A percentile compares a stretch with the other conserved stretches of the same genome.
Conservation (phyloP, 202 grass and related monocot species). For the Panicum virgatum region DNA sequence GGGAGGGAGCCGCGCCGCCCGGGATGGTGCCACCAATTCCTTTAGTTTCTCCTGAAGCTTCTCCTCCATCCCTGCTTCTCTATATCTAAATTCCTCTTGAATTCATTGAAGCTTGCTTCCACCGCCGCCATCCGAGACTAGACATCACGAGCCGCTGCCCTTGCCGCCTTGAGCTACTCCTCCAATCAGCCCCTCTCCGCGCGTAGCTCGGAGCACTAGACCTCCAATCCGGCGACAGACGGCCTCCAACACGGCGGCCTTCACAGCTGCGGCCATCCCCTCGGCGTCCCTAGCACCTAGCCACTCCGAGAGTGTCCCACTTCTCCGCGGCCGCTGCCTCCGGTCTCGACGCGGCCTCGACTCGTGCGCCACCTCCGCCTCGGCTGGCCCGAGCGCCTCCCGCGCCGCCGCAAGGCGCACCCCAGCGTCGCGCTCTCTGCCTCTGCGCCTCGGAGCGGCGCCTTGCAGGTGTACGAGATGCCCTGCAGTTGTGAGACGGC, state of each 20-base stretch:
- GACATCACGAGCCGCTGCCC: background rate
- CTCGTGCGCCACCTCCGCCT: conserved; percentile 2
- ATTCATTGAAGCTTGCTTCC: conserved; percentile 18
- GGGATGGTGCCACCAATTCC: conserved; percentile 12
- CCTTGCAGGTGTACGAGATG: no score
- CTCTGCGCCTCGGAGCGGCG: background rate
- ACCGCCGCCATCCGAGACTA: background rate
- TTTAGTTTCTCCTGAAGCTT: conserved; percentile 18
- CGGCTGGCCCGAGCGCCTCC: background rate
- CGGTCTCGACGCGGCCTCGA: background rate
- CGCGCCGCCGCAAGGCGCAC: background rate
- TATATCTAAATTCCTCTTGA: background rate
- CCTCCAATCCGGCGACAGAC: background rate
- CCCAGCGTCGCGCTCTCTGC: background rate
- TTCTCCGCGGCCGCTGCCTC: conserved; percentile 30
- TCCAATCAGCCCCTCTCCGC: conserved; percentile 3
- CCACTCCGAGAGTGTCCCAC: background rate
- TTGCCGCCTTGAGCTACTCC: conserved; percentile 8
- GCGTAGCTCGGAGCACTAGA: background rate
- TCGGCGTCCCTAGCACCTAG: conserved; percentile 1
- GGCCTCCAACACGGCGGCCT: background rate
- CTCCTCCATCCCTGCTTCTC: background rate
- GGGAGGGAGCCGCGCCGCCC: no score
- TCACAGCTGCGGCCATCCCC: background rate
- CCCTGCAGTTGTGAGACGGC: no score